Evolutionary conservation across 164 flowering plant species (phyloP).

Genomic region (Warburgia ugandensis): DNA sequence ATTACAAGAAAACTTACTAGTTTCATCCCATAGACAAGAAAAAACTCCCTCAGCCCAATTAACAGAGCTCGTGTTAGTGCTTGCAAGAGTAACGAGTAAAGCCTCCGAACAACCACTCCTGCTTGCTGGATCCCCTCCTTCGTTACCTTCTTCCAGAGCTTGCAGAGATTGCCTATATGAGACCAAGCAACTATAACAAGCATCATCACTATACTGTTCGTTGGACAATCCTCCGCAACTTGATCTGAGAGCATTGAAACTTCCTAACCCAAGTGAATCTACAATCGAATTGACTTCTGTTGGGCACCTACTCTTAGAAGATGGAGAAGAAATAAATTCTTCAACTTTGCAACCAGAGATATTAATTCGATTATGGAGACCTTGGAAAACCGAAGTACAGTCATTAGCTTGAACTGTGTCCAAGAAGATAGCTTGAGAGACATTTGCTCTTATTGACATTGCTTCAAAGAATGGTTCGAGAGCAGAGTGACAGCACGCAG

Average conservation of each 20-base stretch:
- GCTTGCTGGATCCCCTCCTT: not conserved
- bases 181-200: slow-evolving; percentile 12
- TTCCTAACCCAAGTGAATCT: slow-evolving; percentile 4
- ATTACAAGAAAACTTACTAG: slow-evolving; percentile 8
- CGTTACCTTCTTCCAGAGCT: slow-evolving; percentile 10
- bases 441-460: slow-evolving; percentile 13
- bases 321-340: slow-evolving; percentile 10
- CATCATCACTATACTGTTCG: slow-evolving; percentile 10
- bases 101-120: slow-evolving; percentile 16
- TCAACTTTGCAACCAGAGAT: slow-evolving; percentile 9
- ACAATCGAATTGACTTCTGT: slow-evolving; percentile 8
- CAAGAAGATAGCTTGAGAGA: slow-evolving; percentile 11
- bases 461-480: slow-evolving; percentile 16
- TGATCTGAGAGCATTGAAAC: slow-evolving; percentile 8
- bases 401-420: slow-evolving; percentile 13
- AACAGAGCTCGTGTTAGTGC: slow-evolving; percentile 14
- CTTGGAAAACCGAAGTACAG: slow-evolving; percentile 10
- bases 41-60: slow-evolving; percentile 19
- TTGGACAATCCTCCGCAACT: slow-evolving; percentile 5
- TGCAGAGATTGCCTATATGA: slow-evolving; percentile 13
- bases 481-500: slow-evolving; percentile 13
- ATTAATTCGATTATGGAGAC: slow-evolving; percentile 12
- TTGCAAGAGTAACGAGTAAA: slow-evolving; percentile 23
- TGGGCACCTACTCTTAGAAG: not conserved
- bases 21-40: slow-evolving; percentile 25